Evolutionary conservation across 2,329 filamentous ascomycete species (phyloP).

Genomic region (Penicillium palitans): DNA sequence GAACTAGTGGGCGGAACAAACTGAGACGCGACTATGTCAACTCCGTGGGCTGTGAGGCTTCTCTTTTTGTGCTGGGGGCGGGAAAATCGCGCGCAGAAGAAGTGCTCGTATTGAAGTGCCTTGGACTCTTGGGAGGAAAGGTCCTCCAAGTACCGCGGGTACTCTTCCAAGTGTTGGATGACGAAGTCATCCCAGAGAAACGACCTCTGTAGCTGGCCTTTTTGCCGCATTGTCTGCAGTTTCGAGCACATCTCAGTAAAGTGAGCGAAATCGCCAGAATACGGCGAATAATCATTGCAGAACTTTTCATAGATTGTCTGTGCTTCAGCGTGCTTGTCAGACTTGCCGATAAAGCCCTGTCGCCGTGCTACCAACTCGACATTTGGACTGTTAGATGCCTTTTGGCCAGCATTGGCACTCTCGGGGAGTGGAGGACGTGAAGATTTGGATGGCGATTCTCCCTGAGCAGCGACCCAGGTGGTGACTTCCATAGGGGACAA

Average conservation of each 20-base stretch:
- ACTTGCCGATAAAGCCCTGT: constrained; percentile 23
- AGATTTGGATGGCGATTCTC: constrained; percentile 19
- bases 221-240: constrained; percentile 34
- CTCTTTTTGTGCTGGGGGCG: constrained; percentile 39
- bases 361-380: constrained; percentile 23
- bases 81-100: constrained; percentile 37
- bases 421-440: neutral
- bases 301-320: constrained; percentile 40
- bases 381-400: constrained; percentile 2
- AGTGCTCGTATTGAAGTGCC: constrained; percentile 40
- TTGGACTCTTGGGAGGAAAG: constrained; percentile 28
- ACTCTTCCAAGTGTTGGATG: constrained; percentile 42
- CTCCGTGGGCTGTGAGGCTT: constrained; percentile 35
- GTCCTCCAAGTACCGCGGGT: constrained; percentile 36
- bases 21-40: constrained; percentile 34
- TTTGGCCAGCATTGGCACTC: neutral
- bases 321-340: constrained; percentile 24
- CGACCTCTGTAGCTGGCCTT: constrained; percentile 35
- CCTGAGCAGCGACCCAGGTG: constrained; percentile 18
- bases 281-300: constrained; percentile 41
- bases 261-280: constrained; percentile 40
- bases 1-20: constrained; percentile 8
- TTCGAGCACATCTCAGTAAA: constrained; percentile 43
- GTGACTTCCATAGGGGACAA: constrained; percentile 5
- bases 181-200: constrained; percentile 51